A percentile compares a stretch with the other conserved stretches of the same genome.
Evolutionary conservation across 768 basidiomycete species (phyloP).

Genomic region (Pseudohyphozyma bogoriensis): DNA sequence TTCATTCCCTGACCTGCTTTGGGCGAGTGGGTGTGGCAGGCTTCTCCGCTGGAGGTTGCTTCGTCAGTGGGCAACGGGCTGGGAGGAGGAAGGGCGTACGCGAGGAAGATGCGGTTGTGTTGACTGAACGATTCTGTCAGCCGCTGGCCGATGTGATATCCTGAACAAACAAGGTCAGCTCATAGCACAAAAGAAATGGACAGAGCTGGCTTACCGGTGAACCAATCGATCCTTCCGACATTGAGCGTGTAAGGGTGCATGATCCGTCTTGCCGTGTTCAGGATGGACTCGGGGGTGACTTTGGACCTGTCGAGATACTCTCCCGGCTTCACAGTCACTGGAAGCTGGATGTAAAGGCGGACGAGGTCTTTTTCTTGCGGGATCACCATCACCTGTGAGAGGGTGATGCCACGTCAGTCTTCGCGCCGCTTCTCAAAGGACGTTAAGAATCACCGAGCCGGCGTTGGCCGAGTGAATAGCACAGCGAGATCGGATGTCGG

Average conservation of each 20-base stretch:
- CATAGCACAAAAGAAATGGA: neutral
- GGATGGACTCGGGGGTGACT: conserved; percentile 46
- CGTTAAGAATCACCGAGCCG: conserved; percentile 8
- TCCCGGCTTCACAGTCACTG: conserved; percentile 43
- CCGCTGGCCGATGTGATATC: conserved; percentile 65
- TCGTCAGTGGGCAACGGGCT: neutral
- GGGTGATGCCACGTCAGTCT: conserved; percentile 33
- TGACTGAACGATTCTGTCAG: conserved; percentile 56
- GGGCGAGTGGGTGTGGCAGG: conserved; percentile 33
- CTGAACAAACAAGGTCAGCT: conserved; percentile 32
- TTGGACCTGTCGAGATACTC: conserved; percentile 51
- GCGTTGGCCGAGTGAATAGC: conserved; percentile 58
- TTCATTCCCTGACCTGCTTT: conserved; percentile 48
- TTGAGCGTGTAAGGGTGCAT: conserved; percentile 48
- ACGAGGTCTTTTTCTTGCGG: conserved; percentile 50
- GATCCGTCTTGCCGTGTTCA: conserved; percentile 50
- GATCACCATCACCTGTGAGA: conserved; percentile 51
- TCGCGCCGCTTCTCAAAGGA: conserved; percentile 32
- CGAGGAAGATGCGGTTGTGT: conserved; percentile 61
- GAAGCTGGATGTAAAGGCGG: conserved; percentile 61
- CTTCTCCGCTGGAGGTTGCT: conserved; percentile 12
- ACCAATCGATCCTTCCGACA: conserved; percentile 28
- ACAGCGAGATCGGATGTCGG: conserved; percentile 58
- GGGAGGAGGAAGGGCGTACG: conserved; percentile 53
- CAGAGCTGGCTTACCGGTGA: conserved; percentile 3